Base-by-base conservation (phyloP, 2,329 filamentous ascomycete genomes). In the Dendryphion nanum region DNA sequence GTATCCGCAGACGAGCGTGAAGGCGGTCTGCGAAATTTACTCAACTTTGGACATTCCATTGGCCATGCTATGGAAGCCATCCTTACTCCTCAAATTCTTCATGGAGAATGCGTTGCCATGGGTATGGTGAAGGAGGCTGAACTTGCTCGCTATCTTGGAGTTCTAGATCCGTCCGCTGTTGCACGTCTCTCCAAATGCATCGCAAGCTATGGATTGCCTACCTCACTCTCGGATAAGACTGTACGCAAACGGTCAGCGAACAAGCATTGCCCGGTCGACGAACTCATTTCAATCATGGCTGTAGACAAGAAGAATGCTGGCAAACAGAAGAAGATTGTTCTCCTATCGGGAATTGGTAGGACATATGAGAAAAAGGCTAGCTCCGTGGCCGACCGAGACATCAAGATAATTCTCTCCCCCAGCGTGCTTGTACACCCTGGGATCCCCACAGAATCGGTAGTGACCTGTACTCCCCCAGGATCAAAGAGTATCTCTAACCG, bases 241-340 rank as follows among this genome's bases (percentile, higher is more conserved):
- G 83, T 98, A 30, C 78, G 85, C 30, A 87, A 84, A 56, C 72
- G 93, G 45, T 90, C 89, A 4, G 90, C 89, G 2, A 87, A 86
- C 37, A 96, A 95, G 68, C 76, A 81, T 48, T 98, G 93, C 62
- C 84, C 86, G 0, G 87, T 96, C 2, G 87, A 96, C 52, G 78
- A 86, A 23, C 69, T 98, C 35, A 76, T 98, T 40, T 78, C 85
- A 50, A 95, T 95, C 63, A 98, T 98, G 93, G 89, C 86, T 1
- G 85, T 98, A 6, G 93, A 98, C 70, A 98, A 98, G 78, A 98
- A 98, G 75, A 98, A 98, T 50, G 86, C 95, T 30, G 93, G 93
- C 2, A 80, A 80, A 42, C 89, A 91, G 67, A 98, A 98, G 76
- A 97, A 95, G 70, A 86, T 98, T 47, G 91, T 96, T 5, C 78